Evolutionary conservation across 2,329 filamentous ascomycete genomes (phyloP), one percentile per base, ranked within the genome.

Genomic region (Aspergillus fijiensis): DNA sequence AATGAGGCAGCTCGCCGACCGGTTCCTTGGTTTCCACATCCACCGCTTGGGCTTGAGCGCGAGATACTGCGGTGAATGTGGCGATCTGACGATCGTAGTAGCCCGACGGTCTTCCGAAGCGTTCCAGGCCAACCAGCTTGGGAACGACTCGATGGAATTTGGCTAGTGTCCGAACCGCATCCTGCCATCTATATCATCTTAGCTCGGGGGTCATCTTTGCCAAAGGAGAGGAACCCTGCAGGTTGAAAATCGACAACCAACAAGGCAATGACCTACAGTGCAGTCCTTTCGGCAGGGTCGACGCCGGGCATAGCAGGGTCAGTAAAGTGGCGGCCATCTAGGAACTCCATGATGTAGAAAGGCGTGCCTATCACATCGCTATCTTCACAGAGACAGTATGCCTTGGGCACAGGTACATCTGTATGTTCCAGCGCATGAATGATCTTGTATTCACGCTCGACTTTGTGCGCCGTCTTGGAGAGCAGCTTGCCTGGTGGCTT

Each of bases 271-370:
- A 74, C 80, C 59, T 75, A 88, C 87, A 97, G 89, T 69, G 85
- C 85, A 33, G 80, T 86, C 61, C 94, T 85, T 67, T 96, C 89
- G 47, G 82, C 81, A 0, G 89, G 77, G 27, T 82, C 83, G 12
- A 92, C 85, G 12, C 81, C 89, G 2, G 92, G 93, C 73, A 98
- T 88, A 33, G 88, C 81, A 49, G 92, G 89, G 76, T 98, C 92
- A 71, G 94, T 91, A 72, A 98, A 91, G 78, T 97, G 96, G 70
- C 95, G 88, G 21, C 95, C 95, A 72, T 96, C 90, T 62, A 98
- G 83, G 74, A 95, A 98, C 74, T 92, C 88, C 95, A 99, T 98
- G 72, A 98, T 88, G 79, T 99, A 98, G 77, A 98, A 99, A 5
- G 92, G 86, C 7, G 93, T 98, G 58, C 93, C 95, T 64, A 98